Evolutionary conservation across 768 basidiomycete species (phyloP).

Genomic region (Gloeopeniophorella convolvens): DNA sequence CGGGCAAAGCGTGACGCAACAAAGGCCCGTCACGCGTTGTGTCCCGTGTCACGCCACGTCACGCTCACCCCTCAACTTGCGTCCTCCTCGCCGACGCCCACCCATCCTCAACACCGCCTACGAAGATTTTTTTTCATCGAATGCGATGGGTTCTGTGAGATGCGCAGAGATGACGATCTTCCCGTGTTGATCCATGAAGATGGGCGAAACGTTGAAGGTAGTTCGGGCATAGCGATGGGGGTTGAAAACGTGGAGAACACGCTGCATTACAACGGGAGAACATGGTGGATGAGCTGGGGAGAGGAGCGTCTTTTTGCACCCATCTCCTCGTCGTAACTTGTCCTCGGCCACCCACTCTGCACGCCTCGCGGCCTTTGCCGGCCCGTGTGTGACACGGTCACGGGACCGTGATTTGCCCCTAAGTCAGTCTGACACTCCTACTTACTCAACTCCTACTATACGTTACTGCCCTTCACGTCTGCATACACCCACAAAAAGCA

Average conservation of each 20-base stretch:
- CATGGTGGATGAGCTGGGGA: slow-evolving; percentile 13
- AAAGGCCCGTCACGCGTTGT: slow-evolving; percentile 17
- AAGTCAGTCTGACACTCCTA: too few relatives aligned
- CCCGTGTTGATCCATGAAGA: slow-evolving; percentile 6
- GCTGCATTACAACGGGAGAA: slow-evolving; percentile 10
- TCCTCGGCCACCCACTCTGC: slow-evolving; percentile 15
- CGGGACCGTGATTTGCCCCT: background rate
- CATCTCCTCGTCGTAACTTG: slow-evolving; percentile 18
- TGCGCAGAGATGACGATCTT: background rate
- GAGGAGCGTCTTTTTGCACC: slow-evolving; percentile 11
- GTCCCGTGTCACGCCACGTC: slow-evolving; percentile 12
- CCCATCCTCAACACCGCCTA: slow-evolving; percentile 1
- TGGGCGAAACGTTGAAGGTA: background rate
- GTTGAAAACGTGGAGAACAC: slow-evolving; percentile 3
- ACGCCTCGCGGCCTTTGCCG: slow-evolving; percentile 19
- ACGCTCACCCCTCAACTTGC: background rate
- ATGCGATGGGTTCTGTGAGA: slow-evolving; percentile 6
- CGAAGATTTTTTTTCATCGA: slow-evolving; percentile 1
- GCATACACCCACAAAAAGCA: too few relatives aligned
- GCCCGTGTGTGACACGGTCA: slow-evolving; percentile 12
- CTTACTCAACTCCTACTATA: too few relatives aligned
- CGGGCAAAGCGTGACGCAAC: slow-evolving; percentile 11
- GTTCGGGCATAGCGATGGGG: background rate
- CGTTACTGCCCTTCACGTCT: too few relatives aligned
- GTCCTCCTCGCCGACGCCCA: slow-evolving; percentile 15